Conservation (phyloP, 352 stramenopile species). For the Phytophthora meadii region DNA sequence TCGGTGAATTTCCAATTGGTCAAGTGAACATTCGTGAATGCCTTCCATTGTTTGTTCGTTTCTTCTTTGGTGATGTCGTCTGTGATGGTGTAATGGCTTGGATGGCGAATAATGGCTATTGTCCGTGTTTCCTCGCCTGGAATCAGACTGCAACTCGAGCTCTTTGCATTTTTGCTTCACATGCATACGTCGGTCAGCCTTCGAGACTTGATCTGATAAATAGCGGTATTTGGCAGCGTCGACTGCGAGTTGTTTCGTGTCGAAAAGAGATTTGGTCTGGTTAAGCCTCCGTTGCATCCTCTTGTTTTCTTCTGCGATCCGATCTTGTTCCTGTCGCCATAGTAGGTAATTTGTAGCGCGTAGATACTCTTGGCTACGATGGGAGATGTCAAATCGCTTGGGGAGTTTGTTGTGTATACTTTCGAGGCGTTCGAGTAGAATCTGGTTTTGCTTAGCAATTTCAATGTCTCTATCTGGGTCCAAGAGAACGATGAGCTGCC, state of each 20-base stretch:
- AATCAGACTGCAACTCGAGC: conserved; percentile 17
- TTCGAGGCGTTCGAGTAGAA: conserved; percentile 58
- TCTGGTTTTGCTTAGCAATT: conserved; percentile 60
- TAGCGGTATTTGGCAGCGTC: conserved; percentile 58
- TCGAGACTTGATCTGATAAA: conserved; percentile 64
- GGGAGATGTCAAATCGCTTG: conserved; percentile 70
- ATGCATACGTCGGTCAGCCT: conserved; percentile 49
- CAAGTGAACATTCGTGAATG: conserved; percentile 18
- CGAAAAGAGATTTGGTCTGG: conserved; percentile 48
- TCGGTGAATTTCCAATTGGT: conserved; percentile 10
- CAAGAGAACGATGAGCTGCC: not conserved
- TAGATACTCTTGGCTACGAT: conserved; percentile 50
- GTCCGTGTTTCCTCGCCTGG: conserved; percentile 6
- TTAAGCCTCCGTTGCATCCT: conserved; percentile 50
- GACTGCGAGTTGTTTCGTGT: conserved; percentile 53
- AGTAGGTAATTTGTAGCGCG: conserved; percentile 40
- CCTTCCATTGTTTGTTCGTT: conserved; percentile 14
- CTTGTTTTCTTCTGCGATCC: conserved; percentile 59
- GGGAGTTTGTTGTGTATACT: conserved; percentile 60
- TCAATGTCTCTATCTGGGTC: conserved; percentile 50
- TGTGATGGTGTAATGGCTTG: conserved; percentile 15
- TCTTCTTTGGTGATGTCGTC: conserved; percentile 4
- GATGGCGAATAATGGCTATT: not conserved
- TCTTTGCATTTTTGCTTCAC: conserved; percentile 48
- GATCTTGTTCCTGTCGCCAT: conserved; percentile 48